phyloP scores from a whole-genome alignment of 805 yeast genomes.

The Yamadazyma olivae region DNA sequence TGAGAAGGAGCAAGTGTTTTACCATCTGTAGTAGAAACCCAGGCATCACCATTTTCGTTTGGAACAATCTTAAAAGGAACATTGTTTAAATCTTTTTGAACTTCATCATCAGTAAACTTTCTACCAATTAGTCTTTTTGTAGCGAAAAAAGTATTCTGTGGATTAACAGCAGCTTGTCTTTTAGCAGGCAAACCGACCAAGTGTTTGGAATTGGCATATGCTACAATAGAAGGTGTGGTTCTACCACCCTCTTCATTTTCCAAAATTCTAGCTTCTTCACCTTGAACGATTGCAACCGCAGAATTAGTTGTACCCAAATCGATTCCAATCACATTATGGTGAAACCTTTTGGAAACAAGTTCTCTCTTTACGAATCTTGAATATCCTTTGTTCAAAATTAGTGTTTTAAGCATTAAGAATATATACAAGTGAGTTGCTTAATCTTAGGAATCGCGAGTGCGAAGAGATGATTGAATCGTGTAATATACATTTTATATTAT shows the following conservation, averaged over 20 bases:
- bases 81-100: slow-evolving; percentile 60
- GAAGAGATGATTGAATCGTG: too few relatives aligned
- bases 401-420: too few relatives aligned
- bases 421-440: too few relatives aligned
- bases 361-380: not conserved
- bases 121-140: slow-evolving; percentile 81
- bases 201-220: slow-evolving; percentile 39
- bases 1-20: slow-evolving; percentile 62
- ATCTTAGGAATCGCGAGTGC: too few relatives aligned
- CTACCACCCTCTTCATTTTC: slow-evolving; percentile 78
- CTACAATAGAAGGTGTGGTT: slow-evolving; percentile 79
- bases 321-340: slow-evolving; percentile 55
- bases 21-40: slow-evolving; percentile 51
- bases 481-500: too few relatives aligned
- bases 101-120: slow-evolving; percentile 63
- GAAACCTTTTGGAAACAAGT: slow-evolving; percentile 3
- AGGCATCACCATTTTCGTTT: slow-evolving; percentile 66
- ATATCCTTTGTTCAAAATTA: not conserved
- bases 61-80: slow-evolving; percentile 64
- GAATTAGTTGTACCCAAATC: slow-evolving; percentile 87
- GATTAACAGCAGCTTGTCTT: slow-evolving; percentile 73
- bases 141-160: slow-evolving; percentile 76
- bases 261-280: slow-evolving; percentile 59
- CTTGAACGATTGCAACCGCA: slow-evolving; percentile 75
- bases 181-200: slow-evolving; percentile 71